Evolutionary conservation across 2,329 filamentous ascomycete species (phyloP), one percentile per base, ranked within the genome.

Genomic region (Alternaria sp.): DNA sequence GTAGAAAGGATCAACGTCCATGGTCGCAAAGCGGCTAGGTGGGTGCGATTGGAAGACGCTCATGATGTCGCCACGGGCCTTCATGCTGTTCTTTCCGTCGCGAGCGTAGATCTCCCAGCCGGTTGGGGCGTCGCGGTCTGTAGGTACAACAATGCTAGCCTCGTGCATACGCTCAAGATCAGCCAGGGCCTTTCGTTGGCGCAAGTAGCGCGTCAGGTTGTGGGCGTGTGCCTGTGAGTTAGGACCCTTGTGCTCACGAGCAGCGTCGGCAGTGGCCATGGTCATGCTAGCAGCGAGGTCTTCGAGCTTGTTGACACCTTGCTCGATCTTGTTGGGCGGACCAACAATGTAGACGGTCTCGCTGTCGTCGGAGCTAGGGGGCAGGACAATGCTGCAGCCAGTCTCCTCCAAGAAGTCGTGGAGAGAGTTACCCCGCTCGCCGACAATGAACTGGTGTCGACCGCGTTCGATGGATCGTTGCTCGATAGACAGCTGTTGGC

Each of bases 361-460:
- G 45, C 92, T 91, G 56, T 95, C 91, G 52, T 91, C 88, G 24
- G 89, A 87, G 26, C 84, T 84, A 7, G 92, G 86, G 52, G 89
- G 94, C 44, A 98, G 80, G 56, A 98, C 86, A 59, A 98, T 89
- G 41, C 90, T 87, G 78, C 95, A 99, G 62, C 94, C 94, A 57
- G 95, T 98, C 72, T 97, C 88, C 44, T 88, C 85, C 65, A 97
- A 88, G 82, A 99, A 97, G 44, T 97, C 88, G 57, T 97, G 88
- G 33, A 92, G 83, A 17, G 91, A 88, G 61, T 91, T 85, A 61
- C 91, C 93, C 61, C 89, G 86, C 61, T 94, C 88, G 51, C 94
- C 94, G 63, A 97, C 88, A 72, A 99, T 95, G 82, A 97, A 98
- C 76, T 96, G 93, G 76, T 98, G 95, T 51, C 92, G 88, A 48